Evolutionary conservation across 2,329 filamentous ascomycete genomes (phyloP), one percentile per base, ranked within the genome.

Genomic region (Alternaria brassicicola): DNA sequence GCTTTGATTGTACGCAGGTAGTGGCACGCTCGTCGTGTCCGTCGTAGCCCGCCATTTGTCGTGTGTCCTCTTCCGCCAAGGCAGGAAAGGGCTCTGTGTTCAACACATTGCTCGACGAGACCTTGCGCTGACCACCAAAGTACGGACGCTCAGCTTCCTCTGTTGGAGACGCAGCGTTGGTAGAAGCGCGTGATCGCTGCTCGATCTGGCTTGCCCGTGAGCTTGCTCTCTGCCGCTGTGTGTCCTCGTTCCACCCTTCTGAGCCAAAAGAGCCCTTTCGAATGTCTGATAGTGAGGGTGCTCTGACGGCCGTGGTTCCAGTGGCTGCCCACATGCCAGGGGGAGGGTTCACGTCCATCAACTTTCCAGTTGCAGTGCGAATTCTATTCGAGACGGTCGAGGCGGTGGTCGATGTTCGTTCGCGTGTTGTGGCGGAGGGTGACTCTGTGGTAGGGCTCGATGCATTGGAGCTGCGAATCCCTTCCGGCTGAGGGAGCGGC

Each of bases 321-420:
- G 79, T 79, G 0, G 80, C 80, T n/a, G 80, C 78, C 79, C 77
- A 79, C 73, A 80, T 78, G 38, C 79, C 78, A 0, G 74, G 72
- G 3, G 78, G 78, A 7, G 75, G 71, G 43, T 75, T 65, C 6
- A 76, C 69, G 23, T 79, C 75, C 64, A 78, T 76, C 30, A 76
- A 58, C 59, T 72, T 78, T 52, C 77, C 65, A 36, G 75, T 77
- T 4, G 74, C 76, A 19, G 71, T 64, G 7, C 76, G 74, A 28
- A 79, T 62, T 17, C 70, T 70, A 50, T 53, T 70, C 12, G 75
- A 75, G 3, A 66, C 61, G 33, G 64, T 61, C 7, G 76, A 78
- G n/a, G 71, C 64, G 63, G 65, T 72, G 50, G 73, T 76, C 8
- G 70, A 72, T 0, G 67, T 74, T 49, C 71, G 66, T 17, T 57